Evolutionary conservation across 2,329 filamentous ascomycete genomes (phyloP), one percentile per base, ranked within the genome.

Genomic region (Clonostachys solani): DNA sequence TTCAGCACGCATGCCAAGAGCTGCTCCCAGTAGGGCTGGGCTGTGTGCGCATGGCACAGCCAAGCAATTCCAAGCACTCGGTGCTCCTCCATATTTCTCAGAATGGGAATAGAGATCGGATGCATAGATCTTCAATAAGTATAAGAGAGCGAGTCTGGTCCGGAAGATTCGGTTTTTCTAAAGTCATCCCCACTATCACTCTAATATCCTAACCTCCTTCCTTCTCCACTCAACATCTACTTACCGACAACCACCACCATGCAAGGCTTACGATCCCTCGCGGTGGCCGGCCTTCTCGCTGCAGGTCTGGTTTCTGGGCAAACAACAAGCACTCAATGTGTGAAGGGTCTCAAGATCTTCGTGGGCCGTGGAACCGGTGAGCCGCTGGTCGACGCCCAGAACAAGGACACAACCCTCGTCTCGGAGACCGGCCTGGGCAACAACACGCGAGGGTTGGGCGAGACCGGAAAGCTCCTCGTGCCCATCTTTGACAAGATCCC

Each of bases 291-390:
- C 6, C 18, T 43, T 33, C 15, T 43, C 10, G 45, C 38, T 17
- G 45, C 45, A 12, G 40, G 17, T 29, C 5, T 18, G 7, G 45
- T 37, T 6, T 43, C 33, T 3, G 29, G 40, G 33, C 45, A 47
- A 16, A 47, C 42, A 40, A 36, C 33, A 5, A 38, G 15, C 34
- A 42, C 18, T 7, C 15, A 38, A 16, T 47, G 46, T 42, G 29
- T 35, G 16, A 23, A 40, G 7, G 46, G 46, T n/a, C 33, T 47
- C 15, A 43, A 47, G 18, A 40, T 47, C 34, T 43, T 47, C 18
- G 41, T 47, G 12, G 13, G 33, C n/a, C 46, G 46, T 29, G 46
- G 46, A 12, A 47, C 46, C 13, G 33, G 37, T 18, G 44, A 46
- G 16, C 15, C 15, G 12, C 17, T 44, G 33, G 23, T 29, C 9